Percentiles rank a stretch among this genome's conserved stretches.
These are phyloP conservation scores for Epichloe coenophiala DNA, from an alignment of 2,329 filamentous ascomycete species.

Conservation along the genomic window DNA sequence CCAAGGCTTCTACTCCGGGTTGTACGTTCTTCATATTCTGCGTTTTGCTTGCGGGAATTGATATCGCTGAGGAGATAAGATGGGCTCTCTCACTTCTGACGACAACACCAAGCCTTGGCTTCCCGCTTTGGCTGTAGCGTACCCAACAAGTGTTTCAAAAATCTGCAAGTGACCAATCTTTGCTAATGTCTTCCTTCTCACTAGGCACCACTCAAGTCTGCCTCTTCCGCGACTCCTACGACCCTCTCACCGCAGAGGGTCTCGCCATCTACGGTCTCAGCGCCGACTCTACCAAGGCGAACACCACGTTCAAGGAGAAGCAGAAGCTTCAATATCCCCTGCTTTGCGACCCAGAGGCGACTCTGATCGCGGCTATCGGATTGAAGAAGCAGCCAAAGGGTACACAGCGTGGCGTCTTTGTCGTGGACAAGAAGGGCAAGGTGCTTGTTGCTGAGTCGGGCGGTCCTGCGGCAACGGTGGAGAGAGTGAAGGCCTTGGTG, in stretches of 20 bases:
- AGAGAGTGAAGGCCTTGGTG: constrained; percentile 61
- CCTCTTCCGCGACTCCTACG: constrained; percentile 79
- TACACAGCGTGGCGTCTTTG: constrained; percentile 77
- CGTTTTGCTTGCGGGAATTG: neutral
- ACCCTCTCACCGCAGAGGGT: constrained; percentile 60
- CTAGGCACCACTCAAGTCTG: constrained; percentile 86
- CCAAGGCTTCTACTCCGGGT: constrained; percentile 84
- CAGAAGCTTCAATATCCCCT: constrained; percentile 81
- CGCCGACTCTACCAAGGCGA: constrained; percentile 76
- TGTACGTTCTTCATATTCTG: constrained; percentile 49
- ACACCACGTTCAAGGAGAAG: constrained; percentile 85
- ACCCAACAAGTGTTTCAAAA: too few species aligned
- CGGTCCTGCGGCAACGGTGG: constrained; percentile 63
- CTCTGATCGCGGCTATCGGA: constrained; percentile 75
- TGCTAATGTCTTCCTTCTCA: neutral
- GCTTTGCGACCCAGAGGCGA: constrained; percentile 64
- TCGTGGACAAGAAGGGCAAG: constrained; percentile 69
- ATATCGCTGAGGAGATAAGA: constrained; percentile 4
- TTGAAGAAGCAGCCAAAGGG: constrained; percentile 73
- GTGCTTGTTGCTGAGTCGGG: constrained; percentile 63
- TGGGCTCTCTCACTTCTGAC: too few species aligned
- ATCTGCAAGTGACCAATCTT: neutral
- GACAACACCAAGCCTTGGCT: too few species aligned
- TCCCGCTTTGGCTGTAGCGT: too few species aligned
- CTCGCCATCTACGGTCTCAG: constrained; percentile 84